Evolutionary conservation across 2,329 filamentous ascomycete genomes (phyloP), one percentile per base, ranked within the genome.

Genomic region (Pseudocercospora crystallina): DNA sequence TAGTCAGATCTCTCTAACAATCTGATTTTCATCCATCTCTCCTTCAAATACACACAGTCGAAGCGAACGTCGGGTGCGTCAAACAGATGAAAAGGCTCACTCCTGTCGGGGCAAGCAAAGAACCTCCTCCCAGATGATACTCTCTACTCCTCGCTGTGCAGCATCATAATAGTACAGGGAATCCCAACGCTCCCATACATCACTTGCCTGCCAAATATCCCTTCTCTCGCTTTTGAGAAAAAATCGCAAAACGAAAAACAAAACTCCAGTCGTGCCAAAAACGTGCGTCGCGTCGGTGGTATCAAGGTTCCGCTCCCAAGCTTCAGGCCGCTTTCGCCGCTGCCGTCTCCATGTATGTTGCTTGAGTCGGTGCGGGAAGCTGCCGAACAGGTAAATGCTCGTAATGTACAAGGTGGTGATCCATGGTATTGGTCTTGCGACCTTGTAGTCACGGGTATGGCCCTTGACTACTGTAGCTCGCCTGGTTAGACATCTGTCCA

Each of bases 391-490:
- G 20, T 26, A 26, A 26, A 26, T 26, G 20, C 8, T 41, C 37
- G 49, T 55, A 53, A 50, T 55, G 40, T 55, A 59, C 51, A 53
- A 35, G 53, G 38, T 42, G 15, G 15, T 30, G 20, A 17, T 32
- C 14, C 41, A 43, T 40, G 15, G 34, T 37, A 14, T 9, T 29
- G 8, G 29, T 35, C 37, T 34, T 55, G 48, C 34, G 15, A 37
- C 44, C 51, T 34, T 51, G 31, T 53, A 53, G 49, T 53, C 49
- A 53, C 44, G 46, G 40, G 29, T 57, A 57, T 26, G 50, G 53
- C 17, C 55, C 51, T 47, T 49, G 53, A 53, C 63, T 65, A 49
- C 61, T 65, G 48, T 66, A 66, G 51, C 63, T 65, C 12, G 49
- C 57, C 12, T 53, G 49, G 34, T 60, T 59, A 10, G 58, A 59